Evolutionary conservation across 2,329 filamentous ascomycete genomes (phyloP).

Genomic region (Hypoxylon sp.): DNA sequence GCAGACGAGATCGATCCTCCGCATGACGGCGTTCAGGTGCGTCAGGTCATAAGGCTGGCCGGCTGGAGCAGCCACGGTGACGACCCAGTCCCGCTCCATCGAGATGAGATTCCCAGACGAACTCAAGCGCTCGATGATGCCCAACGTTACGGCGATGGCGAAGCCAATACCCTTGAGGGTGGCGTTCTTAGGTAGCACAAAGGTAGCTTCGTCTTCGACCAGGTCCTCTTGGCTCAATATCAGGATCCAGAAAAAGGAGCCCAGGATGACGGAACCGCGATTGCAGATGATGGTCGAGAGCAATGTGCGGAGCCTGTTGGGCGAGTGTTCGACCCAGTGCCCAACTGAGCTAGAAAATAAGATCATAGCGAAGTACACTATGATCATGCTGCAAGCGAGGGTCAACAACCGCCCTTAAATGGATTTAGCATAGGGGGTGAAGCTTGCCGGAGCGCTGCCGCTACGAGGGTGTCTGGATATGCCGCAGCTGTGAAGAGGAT

Average conservation of each 20-base stretch:
- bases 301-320: conserved; percentile 57
- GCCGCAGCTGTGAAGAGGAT: conserved; percentile 66
- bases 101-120: conserved; percentile 59
- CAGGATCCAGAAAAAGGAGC: conserved; percentile 57
- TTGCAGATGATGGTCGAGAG: conserved; percentile 59
- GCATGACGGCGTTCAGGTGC: conserved; percentile 66
- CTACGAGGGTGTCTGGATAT: conserved; percentile 58
- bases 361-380: conserved; percentile 57
- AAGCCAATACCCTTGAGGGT: conserved; percentile 53
- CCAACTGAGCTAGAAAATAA: conserved; percentile 58
- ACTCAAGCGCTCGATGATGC: conserved; percentile 59
- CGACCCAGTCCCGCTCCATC: conserved; percentile 63
- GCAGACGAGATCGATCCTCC: conserved; percentile 69
- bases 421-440: not conserved
- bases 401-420: conserved; percentile 14
- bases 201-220: conserved; percentile 33
- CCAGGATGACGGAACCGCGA: conserved; percentile 56
- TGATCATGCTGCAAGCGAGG: conserved; percentile 49
- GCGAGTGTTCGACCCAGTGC: conserved; percentile 58
- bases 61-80: conserved; percentile 53
- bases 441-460: conserved; percentile 56
- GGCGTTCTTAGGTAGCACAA: conserved; percentile 44
- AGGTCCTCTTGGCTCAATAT: conserved; percentile 51
- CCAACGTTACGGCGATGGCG: conserved; percentile 54
- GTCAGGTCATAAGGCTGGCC: conserved; percentile 56